phyloP scores from a whole-genome alignment of 495 filamentous ascomycete species.

The Penicillium coprophilum region DNA sequence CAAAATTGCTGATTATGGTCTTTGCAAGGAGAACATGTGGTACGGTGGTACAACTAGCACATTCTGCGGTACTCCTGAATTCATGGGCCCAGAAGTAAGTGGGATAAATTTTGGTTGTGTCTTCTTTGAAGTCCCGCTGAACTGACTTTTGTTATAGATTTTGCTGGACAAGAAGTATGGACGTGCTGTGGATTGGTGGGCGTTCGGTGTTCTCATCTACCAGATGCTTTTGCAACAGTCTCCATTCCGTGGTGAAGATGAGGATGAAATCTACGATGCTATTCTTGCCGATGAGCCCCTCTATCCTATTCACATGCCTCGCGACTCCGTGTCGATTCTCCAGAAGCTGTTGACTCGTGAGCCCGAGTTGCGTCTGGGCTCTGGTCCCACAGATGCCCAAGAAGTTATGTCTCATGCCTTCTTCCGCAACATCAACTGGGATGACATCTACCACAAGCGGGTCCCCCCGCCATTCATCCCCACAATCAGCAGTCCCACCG shows the following conservation, averaged over 20 bases:
- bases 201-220: slow-evolving; percentile 99
- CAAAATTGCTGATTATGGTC: slow-evolving; percentile 97
- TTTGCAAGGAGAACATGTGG: slow-evolving; percentile 99
- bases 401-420: slow-evolving; percentile 99
- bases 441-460: slow-evolving; percentile 94
- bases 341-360: slow-evolving; percentile 97
- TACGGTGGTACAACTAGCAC: slow-evolving; percentile 95
- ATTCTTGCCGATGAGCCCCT: slow-evolving; percentile 97
- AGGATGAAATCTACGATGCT: slow-evolving; percentile 99
- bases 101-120: background rate
- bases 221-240: slow-evolving; percentile 99
- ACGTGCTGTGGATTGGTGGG: slow-evolving; percentile 99
- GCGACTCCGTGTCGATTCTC: slow-evolving; percentile 94
- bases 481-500: slow-evolving; percentile 82
- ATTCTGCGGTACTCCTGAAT: slow-evolving; percentile 98
- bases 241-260: slow-evolving; percentile 97
- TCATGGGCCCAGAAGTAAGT: slow-evolving; percentile 96
- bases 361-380: slow-evolving; percentile 87
- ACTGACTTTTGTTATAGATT: slow-evolving; percentile 60
- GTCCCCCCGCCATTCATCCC: slow-evolving; percentile 87
- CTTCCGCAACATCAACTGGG: slow-evolving; percentile 97
- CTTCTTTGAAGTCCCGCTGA: background rate
- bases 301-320: slow-evolving; percentile 98
- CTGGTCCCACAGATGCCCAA: slow-evolving; percentile 95
- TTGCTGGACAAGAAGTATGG: slow-evolving; percentile 98